Percentiles rank a stretch among this genome's conserved stretches.
These are phyloP conservation scores for Colletotrichum australisinense DNA, from an alignment of 2,329 filamentous ascomycete species.

Conservation along the genomic window DNA sequence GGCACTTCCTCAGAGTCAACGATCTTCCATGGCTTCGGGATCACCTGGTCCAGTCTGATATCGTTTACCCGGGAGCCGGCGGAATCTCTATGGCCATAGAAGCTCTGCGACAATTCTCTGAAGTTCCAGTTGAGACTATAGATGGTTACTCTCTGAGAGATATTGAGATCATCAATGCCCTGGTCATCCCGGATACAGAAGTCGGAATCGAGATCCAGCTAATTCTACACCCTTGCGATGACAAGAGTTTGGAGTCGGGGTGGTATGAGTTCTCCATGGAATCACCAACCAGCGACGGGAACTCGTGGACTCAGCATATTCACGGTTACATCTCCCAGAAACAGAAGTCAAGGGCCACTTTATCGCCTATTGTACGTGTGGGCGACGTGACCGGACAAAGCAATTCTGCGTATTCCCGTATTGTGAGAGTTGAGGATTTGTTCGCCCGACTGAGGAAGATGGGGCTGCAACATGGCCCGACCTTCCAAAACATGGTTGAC, in stretches of 20 bases:
- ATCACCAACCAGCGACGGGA: conserved; percentile 54
- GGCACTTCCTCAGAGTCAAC: conserved; percentile 37
- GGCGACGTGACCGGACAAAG: conserved; percentile 42
- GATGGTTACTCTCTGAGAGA: conserved; percentile 37
- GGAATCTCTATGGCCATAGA: conserved; percentile 43
- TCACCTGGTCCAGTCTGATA: conserved; percentile 56
- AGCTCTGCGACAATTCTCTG: conserved; percentile 24
- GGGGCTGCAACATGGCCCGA: conserved; percentile 10
- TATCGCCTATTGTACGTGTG: conserved; percentile 12
- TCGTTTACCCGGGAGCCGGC: conserved; percentile 52
- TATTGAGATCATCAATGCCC: conserved; percentile 34
- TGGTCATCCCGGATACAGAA: conserved; percentile 26
- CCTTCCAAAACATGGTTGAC: conserved; percentile 13
- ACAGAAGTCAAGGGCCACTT: conserved; percentile 37
- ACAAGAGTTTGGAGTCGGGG: conserved; percentile 13
- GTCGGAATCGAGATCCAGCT: conserved; percentile 11
- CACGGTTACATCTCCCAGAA: conserved; percentile 10
- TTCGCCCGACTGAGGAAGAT: conserved; percentile 49
- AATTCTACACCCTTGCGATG: conserved; percentile 4
- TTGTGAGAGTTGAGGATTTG: conserved; percentile 56
- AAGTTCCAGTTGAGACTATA: not conserved
- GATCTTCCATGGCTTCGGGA: conserved; percentile 59
- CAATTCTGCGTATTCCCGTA: conserved; percentile 38
- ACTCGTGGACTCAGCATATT: conserved; percentile 40
- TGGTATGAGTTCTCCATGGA: conserved; percentile 29